phyloP scores from a whole-genome alignment of 164 flowering plant genomes.

The Liquidambar formosana region DNA sequence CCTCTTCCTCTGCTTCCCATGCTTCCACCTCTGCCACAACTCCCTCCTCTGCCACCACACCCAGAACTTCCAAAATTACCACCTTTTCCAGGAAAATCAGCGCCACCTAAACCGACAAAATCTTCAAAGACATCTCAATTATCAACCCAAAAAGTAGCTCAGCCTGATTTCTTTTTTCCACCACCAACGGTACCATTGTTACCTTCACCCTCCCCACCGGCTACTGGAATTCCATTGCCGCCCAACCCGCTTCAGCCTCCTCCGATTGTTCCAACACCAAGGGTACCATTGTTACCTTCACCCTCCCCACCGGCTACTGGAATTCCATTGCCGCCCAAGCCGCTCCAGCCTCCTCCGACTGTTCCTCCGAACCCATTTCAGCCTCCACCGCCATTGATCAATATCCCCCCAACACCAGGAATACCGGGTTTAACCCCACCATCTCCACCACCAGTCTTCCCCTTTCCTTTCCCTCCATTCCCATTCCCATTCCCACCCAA shows the following conservation, averaged over 20 bases:
- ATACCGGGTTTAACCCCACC: constrained; percentile 32
- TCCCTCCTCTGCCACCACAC: constrained; percentile 31
- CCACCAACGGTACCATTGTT: constrained; percentile 23
- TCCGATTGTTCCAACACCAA: constrained; percentile 16
- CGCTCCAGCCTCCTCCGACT: constrained; percentile 39
- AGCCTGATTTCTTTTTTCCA: constrained; percentile 8
- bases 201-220: constrained; percentile 22
- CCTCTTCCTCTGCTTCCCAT: constrained; percentile 21
- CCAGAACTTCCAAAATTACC: constrained; percentile 22
- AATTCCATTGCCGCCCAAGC: too few relatives aligned
- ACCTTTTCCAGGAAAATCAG: background rate
- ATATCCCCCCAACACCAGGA: constrained; percentile 28
- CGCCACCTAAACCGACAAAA: background rate
- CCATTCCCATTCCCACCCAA: constrained; percentile 20
- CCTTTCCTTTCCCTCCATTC: constrained; percentile 36
- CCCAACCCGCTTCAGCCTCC: constrained; percentile 19
- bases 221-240: constrained; percentile 23
- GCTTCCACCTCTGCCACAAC: constrained; percentile 18
- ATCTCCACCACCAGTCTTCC: constrained; percentile 29
- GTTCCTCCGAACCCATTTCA: constrained; percentile 20
- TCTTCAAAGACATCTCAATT: background rate
- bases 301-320: too few relatives aligned
- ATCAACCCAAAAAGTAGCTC: constrained; percentile 5
- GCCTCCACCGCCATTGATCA: constrained; percentile 14
- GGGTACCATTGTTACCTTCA: too few relatives aligned